A percentile compares a stretch with the other conserved stretches of the same genome.
Conservation (phyloP, 2,329 filamentous ascomycete genomes). For the Fonsecaea multimorphosa region DNA sequence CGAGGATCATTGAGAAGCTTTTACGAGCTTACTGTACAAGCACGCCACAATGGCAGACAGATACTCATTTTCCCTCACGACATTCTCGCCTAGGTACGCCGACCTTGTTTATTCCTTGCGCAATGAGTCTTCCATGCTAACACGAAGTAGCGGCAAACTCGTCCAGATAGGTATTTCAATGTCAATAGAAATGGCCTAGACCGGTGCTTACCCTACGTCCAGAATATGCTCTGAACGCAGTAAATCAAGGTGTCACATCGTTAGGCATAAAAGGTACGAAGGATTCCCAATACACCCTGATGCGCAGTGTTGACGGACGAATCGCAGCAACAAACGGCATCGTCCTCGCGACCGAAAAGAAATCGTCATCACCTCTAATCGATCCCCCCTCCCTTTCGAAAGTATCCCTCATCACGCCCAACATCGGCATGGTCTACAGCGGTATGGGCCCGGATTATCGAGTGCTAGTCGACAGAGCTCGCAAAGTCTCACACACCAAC, state of each 20-base stretch:
- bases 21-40: background rate
- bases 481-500: conserved; percentile 95
- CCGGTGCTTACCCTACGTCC: conserved; percentile 38
- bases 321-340: conserved; percentile 91
- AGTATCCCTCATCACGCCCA: conserved; percentile 96
- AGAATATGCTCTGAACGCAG: conserved; percentile 99
- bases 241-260: conserved; percentile 98
- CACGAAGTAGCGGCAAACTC: conserved; percentile 81
- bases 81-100: conserved; percentile 96
- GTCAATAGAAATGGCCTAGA: conserved; percentile 27
- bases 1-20: background rate
- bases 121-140: conserved; percentile 49
- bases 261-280: conserved; percentile 92
- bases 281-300: background rate
- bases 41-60: conserved; percentile 79
- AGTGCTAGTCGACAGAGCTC: conserved; percentile 94
- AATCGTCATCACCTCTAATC: conserved; percentile 95
- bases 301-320: conserved; percentile 10
- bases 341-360: conserved; percentile 98
- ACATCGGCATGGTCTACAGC: conserved; percentile 99
- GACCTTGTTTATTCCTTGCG: conserved; percentile 36
- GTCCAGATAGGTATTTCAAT: conserved; percentile 83
- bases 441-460: conserved; percentile 99
- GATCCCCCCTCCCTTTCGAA: conserved; percentile 94
- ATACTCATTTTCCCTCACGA: conserved; percentile 99